Evolutionary conservation across 331 rosid genomes (phyloP).

Genomic region (Malus hybrid): DNA sequence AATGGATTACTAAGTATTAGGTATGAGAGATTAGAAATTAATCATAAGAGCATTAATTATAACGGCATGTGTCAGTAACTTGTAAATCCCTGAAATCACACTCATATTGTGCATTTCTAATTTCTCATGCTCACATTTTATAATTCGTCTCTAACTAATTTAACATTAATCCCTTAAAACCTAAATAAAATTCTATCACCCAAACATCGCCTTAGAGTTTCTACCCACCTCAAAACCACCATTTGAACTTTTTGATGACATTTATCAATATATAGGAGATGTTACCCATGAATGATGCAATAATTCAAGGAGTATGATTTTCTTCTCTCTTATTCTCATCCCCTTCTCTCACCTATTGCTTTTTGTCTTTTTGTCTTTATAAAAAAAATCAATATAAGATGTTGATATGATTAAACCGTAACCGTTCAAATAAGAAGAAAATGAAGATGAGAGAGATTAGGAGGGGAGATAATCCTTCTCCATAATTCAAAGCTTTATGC

Average conservation of each 20-base stretch:
- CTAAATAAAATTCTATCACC: not conserved
- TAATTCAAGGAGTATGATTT: slow-evolving; percentile 10
- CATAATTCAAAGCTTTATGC: slow-evolving; percentile 16
- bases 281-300: slow-evolving; percentile 22
- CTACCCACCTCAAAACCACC: slow-evolving; percentile 10
- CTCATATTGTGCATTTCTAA: not conserved
- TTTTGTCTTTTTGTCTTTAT: no score
- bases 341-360: no score
- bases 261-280: not conserved
- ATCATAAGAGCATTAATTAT: no score
- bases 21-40: no score
- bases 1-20: not conserved
- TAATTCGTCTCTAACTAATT: not conserved
- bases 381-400: no score
- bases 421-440: no score
- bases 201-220: not conserved
- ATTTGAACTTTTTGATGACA: not conserved
- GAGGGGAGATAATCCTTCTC: no score
- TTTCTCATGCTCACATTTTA: not conserved
- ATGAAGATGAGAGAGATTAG: no score
- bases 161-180: not conserved
- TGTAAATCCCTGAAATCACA: no score
- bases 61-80: no score
- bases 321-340: no score
- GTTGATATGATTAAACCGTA: no score